Base-by-base conservation (phyloP, 805 yeast genomes). In the Saccharomycopsis sp. region DNA sequence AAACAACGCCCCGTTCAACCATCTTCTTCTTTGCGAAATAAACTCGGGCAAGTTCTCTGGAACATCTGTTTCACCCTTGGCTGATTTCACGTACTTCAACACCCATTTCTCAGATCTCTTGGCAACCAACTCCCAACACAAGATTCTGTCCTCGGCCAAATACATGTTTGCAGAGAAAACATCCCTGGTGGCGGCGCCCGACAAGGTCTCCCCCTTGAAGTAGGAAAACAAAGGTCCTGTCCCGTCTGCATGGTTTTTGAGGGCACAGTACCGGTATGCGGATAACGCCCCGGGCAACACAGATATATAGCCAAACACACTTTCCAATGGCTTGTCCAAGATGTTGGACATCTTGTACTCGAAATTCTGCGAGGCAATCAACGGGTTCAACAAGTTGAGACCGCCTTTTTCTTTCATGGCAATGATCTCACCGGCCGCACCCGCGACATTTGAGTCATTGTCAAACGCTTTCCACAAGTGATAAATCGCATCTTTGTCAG, bases 381-480 rank as follows among this genome's bases (percentile, higher is more conserved):
- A 64, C 8, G 97, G 97, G 59, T 89, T 89, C 17, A 84, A 58
- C 47, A 92, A 65, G 49, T 88, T 85, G 18, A 64, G 53, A 73
- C 96, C 86, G 21, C 77, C 81, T 52, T 77, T 82, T 33, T 98
- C 99, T 53, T 86, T 87, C 84, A 89, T 80, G 0, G 97, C 86
- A 48, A 82, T 82, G 56, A 92, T 88, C 60, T 92, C 97, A 48
- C 99, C 99, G 10, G 97, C 96, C 1, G 95, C 98, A 48, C 99
- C 99, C 0, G 96, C 99, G 39, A 92, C 95, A 53, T 89, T 88
- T 1, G 96, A 87, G 57, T 92, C 96, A 51, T 77, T 72, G 59
- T 92, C 98, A 60, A 92, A 92, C 0, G 96, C 94, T 60, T 92
- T 92, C 99, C 99, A 92, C 45, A 92, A 66, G 52, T 89, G 92